A percentile compares a stretch with the other conserved stretches of the same genome.
Conservation (phyloP, 192 early-diverging fungal genomes). For the Coemansia sp. region DNA sequence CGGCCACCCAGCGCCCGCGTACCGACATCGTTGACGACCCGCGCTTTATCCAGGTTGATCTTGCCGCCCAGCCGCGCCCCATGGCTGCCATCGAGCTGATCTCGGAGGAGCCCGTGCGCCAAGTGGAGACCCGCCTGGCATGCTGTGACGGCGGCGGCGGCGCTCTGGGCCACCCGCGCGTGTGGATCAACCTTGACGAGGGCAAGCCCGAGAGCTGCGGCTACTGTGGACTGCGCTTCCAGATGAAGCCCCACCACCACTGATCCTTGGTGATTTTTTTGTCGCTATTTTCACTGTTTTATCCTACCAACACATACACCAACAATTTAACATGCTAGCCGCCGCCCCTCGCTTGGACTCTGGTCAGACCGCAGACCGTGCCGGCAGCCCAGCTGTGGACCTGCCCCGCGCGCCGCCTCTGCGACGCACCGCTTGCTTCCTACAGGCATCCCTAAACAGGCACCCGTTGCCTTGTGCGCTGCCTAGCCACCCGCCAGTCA, state of each 20-base stretch:
- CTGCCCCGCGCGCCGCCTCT: too few species aligned
- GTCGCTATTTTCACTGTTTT: not conserved
- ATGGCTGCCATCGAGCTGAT: slow-evolving; percentile 90
- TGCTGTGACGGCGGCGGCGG: slow-evolving; percentile 89
- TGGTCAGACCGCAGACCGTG: not conserved
- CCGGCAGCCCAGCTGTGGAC: not conserved
- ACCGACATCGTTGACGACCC: slow-evolving; percentile 66
- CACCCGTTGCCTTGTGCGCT: too few species aligned
- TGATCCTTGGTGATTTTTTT: too few species aligned
- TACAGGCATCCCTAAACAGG: too few species aligned
- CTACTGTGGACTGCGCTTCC: slow-evolving; percentile 81
- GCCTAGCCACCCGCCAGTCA: too few species aligned
- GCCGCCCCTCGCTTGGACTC: too few species aligned
- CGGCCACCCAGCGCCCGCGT: slow-evolving; percentile 69
- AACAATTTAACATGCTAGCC: too few species aligned
- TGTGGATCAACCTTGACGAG: slow-evolving; percentile 84
- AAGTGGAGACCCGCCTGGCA: slow-evolving; percentile 68
- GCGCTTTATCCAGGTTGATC: slow-evolving; percentile 81
- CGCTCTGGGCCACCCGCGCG: slow-evolving; percentile 87
- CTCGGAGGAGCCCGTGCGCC: slow-evolving; percentile 78
- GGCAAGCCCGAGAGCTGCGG: slow-evolving; percentile 66
- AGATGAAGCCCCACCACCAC: slow-evolving; percentile 70
- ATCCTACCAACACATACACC: too few species aligned
- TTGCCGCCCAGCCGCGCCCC: slow-evolving; percentile 82
- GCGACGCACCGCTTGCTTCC: too few species aligned